These are phyloP conservation scores for Corchorus capsularis DNA, from an alignment of 345 rosid species.

Conservation along the genomic window DNA sequence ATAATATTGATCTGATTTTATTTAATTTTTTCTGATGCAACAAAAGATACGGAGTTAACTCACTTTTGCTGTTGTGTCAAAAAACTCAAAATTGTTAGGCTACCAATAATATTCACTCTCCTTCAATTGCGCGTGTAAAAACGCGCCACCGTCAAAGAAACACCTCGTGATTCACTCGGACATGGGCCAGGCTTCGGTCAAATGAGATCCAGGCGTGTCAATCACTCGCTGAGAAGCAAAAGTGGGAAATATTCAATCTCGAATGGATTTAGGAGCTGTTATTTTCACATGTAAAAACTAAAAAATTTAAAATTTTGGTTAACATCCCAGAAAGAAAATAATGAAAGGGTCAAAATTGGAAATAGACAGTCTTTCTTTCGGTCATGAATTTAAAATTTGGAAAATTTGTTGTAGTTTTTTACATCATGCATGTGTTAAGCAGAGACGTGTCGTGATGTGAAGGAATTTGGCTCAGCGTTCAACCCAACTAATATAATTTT, in stretches of 20 bases:
- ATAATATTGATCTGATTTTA: neutral
- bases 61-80: neutral
- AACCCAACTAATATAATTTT: neutral
- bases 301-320: neutral
- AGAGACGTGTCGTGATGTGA: neutral
- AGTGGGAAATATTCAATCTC: neutral
- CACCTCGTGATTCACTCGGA: neutral
- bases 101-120: neutral
- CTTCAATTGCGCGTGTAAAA: neutral
- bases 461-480: neutral
- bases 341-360: neutral
- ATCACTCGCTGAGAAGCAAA: neutral
- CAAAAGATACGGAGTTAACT: neutral
- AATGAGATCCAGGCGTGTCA: neutral
- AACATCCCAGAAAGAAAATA: neutral
- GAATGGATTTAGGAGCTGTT: neutral
- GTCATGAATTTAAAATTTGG: neutral
- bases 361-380: neutral
- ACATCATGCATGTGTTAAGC: slow-evolving; percentile 1
- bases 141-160: neutral
- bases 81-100: neutral
- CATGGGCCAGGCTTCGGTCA: neutral
- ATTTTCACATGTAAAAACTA: neutral
- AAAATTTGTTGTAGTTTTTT: neutral
- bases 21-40: slow-evolving; percentile 10